These are phyloP conservation scores for Nothophytophthora sp. DNA, from an alignment of 352 stramenopile species.

Conservation along the genomic window DNA sequence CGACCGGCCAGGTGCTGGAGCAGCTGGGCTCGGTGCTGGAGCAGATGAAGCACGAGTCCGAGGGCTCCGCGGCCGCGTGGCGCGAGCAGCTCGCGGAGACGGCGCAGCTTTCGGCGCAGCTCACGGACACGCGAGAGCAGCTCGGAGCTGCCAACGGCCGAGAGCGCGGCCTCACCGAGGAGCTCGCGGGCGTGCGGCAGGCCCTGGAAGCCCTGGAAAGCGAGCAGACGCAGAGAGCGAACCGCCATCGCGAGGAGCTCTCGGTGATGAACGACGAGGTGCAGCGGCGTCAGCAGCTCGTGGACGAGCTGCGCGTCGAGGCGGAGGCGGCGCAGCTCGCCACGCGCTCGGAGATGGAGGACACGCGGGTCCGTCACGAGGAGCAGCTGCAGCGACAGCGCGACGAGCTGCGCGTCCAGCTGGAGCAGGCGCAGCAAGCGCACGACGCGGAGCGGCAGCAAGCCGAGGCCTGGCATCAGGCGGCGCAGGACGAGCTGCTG, in stretches of 20 bases:
- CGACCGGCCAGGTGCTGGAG: slow-evolving; percentile 62
- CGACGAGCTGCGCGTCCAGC: slow-evolving; percentile 6
- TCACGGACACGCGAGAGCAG: slow-evolving; percentile 35
- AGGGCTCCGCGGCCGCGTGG: slow-evolving; percentile 55
- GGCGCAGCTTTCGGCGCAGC: slow-evolving; percentile 44
- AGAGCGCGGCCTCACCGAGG: slow-evolving; percentile 28
- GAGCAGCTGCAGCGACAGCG: slow-evolving; percentile 29
- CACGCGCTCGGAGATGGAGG: slow-evolving; percentile 31
- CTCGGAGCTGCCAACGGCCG: slow-evolving; percentile 34
- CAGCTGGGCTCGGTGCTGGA: slow-evolving; percentile 70
- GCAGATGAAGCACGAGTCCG: slow-evolving; percentile 75
- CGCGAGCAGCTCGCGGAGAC: slow-evolving; percentile 65
- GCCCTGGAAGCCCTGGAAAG: slow-evolving; percentile 35
- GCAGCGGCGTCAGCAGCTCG: slow-evolving; percentile 34
- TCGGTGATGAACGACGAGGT: slow-evolving; percentile 67
- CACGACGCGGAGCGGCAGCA: slow-evolving; percentile 11
- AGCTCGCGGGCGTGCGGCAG: slow-evolving; percentile 37
- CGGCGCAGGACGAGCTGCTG: slow-evolving; percentile 8
- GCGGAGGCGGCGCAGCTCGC: slow-evolving; percentile 36
- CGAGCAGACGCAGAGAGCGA: slow-evolving; percentile 29
- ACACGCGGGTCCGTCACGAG: slow-evolving; percentile 11
- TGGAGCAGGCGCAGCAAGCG: slow-evolving; percentile 8
- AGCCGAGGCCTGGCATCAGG: slow-evolving; percentile 1
- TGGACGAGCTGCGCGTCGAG: slow-evolving; percentile 34
- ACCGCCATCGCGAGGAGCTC: slow-evolving; percentile 49